Evolutionary conservation across 1,139 yeast genomes (phyloP), one percentile per base, ranked within the genome.

Genomic region (Candida sanyaensis): DNA sequence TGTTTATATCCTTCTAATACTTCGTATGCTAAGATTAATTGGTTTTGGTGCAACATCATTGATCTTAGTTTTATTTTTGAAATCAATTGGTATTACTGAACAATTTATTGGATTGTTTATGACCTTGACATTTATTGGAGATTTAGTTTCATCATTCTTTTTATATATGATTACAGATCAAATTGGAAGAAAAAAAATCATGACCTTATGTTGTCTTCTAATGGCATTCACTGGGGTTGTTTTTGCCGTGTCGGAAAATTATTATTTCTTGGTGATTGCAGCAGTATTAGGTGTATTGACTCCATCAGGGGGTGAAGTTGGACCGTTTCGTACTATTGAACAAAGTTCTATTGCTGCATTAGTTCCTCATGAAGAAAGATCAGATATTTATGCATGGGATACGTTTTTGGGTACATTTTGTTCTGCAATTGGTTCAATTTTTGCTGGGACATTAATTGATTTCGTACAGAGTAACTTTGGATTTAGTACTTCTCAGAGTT

Each of bases 81-180:
- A 63, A 40, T 66, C 65, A 41, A 55, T 69, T 17, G 65, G 65
- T 1, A 58, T 72, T 36, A 54, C 53, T 5, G 76, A 70, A 42
- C 59, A 60, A 30, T 53, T 55, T 41, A 70, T 72, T 42, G 79
- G 79, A 1, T 43, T 65, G 28, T 71, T 72, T 54, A 69, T 74
- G 68, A 81, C 96, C 0, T 68, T 85, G 48, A 90, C 97, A 0
- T 69, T 90, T 54, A 63, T 85, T 2, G 97, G 97, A 1, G 97
- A 90, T 61, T 88, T 91, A 0, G 48, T 80, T 0, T 74, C 90
- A 11, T 88, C 96, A 6, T 86, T 85, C 61, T 48, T 80, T 33
- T 69, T 90, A 48, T 87, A 96, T 0, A 84, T 92, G 86, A 77
- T 86, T 60, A 91, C 96, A 0, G 95, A 88, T 55, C 56, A 60